These are phyloP conservation scores for Skeletonema costatum DNA, from an alignment of 108 stramenopile genomes.

Conservation along the genomic window DNA sequence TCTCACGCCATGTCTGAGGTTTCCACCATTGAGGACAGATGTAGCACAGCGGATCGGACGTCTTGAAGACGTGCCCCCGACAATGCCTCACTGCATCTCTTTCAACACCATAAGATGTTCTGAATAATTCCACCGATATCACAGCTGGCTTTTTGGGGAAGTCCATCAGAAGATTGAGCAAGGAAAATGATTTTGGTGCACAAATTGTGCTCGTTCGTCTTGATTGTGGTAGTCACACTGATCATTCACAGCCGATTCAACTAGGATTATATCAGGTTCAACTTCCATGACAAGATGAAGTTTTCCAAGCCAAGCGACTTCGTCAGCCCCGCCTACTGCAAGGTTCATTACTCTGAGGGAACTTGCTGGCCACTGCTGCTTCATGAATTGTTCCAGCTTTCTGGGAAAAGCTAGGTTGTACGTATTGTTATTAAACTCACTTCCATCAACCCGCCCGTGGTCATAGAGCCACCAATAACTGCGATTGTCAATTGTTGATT, in stretches of 20 bases:
- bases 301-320: conserved; percentile 3
- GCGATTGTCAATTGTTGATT: no score
- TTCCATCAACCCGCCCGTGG: background rate
- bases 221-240: background rate
- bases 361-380: background rate
- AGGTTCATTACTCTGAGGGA: background rate
- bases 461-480: conserved; percentile 11
- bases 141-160: conserved; percentile 10
- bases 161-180: conserved; percentile 6
- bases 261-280: conserved; percentile 12
- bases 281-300: background rate
- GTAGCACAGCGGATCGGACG: background rate
- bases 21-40: conserved; percentile 14
- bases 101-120: background rate
- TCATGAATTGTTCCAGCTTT: conserved; percentile 15
- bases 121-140: conserved; percentile 17
- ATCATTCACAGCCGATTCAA: conserved; percentile 17
- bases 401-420: background rate
- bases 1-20: conserved; percentile 10
- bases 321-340: conserved; percentile 9
- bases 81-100: conserved; percentile 12
- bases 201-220: background rate
- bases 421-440: no score
- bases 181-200: background rate
- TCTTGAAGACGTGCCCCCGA: background rate